A percentile compares a stretch with the other conserved stretches of the same genome.
These are phyloP conservation scores for Periconia digitata DNA, from an alignment of 2,329 filamentous ascomycete species.

Conservation along the genomic window DNA sequence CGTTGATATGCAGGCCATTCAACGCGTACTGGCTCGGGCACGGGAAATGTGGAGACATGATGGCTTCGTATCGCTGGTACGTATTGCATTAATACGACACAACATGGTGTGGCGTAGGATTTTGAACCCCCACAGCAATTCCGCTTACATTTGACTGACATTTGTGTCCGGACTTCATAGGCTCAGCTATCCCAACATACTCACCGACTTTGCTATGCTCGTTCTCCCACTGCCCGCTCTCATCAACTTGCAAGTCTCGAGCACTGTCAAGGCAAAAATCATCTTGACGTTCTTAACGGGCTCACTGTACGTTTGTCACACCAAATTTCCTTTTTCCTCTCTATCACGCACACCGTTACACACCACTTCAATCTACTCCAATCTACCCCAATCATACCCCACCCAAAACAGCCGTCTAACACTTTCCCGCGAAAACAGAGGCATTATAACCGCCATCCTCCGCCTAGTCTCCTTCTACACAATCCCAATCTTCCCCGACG, in stretches of 20 bases:
- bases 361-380: neutral
- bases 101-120: too few relatives aligned
- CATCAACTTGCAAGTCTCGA: neutral
- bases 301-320: conserved; percentile 1
- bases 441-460: conserved; percentile 3
- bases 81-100: too few relatives aligned
- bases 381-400: too few relatives aligned
- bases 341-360: neutral
- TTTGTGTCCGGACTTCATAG: too few relatives aligned
- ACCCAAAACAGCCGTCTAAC: too few relatives aligned
- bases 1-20: conserved; percentile 1
- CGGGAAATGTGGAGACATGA: neutral
- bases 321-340: neutral
- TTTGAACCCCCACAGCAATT: too few relatives aligned
- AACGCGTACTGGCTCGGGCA: neutral
- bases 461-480: conserved; percentile 2
- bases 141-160: too few relatives aligned
- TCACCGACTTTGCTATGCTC: conserved; percentile 1
- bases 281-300: conserved; percentile 3
- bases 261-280: neutral
- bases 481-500: conserved; percentile 1
- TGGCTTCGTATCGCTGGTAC: neutral
- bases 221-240: neutral
- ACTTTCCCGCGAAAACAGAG: neutral
- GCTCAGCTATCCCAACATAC: neutral